Conservation (phyloP, 176 grass and related monocot species). For the Aechmea fasciata region DNA sequence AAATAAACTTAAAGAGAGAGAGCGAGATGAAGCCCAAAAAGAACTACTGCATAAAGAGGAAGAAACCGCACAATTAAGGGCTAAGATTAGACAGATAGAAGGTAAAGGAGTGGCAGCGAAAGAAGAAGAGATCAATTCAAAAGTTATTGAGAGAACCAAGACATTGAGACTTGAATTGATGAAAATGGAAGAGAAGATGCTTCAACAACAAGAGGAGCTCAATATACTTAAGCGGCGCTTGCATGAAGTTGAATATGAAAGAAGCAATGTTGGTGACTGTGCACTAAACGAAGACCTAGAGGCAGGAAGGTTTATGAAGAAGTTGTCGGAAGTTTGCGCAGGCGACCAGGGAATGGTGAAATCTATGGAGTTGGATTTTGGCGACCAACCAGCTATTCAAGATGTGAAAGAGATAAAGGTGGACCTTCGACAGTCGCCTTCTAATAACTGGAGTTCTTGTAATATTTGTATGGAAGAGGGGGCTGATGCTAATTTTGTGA, state of each 20-base stretch:
- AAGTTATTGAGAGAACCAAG: conserved; percentile 36
- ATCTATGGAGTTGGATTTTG: conserved; percentile 84
- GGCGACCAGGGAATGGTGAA: conserved; percentile 55
- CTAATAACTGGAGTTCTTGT: conserved; percentile 25
- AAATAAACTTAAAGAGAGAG: conserved; percentile 50
- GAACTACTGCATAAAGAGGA: conserved; percentile 47
- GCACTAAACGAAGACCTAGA: conserved; percentile 30
- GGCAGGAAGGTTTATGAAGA: conserved; percentile 39
- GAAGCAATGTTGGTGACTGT: conserved; percentile 9
- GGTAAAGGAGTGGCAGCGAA: conserved; percentile 23
- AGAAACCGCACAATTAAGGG: conserved; percentile 39
- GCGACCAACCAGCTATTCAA: conserved; percentile 42
- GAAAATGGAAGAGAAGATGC: conserved; percentile 46
- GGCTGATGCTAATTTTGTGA: conserved; percentile 27
- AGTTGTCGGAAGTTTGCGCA: conserved; percentile 41
- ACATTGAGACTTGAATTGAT: conserved; percentile 31
- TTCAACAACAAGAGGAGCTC: conserved; percentile 49
- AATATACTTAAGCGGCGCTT: conserved; percentile 34
- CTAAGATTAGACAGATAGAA: conserved; percentile 43
- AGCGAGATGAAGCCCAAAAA: conserved; percentile 42
- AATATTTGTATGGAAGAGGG: conserved; percentile 20
- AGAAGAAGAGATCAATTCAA: conserved; percentile 50
- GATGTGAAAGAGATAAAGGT: conserved; percentile 78
- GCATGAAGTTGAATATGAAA: conserved; percentile 48
- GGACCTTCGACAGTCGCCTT: conserved; percentile 29